Percentiles rank a stretch among this genome's conserved stretches.
Evolutionary conservation across 1,284 basidiomycete genomes (phyloP).

Genomic region (Xerocomus subilludens): DNA sequence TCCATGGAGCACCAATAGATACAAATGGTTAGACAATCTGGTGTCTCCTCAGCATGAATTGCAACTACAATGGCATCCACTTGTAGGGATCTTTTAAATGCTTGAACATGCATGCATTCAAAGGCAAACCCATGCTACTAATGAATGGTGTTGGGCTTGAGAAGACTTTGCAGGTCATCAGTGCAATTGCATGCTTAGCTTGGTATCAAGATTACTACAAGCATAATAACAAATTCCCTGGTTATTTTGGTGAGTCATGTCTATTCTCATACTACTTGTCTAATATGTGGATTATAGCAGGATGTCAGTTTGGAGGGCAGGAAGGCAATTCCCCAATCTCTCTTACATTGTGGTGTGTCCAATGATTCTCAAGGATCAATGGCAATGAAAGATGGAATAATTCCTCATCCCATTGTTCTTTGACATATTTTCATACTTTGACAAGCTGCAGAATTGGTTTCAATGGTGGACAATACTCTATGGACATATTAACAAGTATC

Average conservation of each 20-base stretch:
- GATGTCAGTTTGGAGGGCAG: neutral
- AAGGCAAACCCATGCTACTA: constrained; percentile 11
- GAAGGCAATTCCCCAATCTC: neutral
- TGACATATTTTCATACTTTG: neutral
- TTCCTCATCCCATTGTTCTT: neutral
- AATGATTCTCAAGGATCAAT: constrained; percentile 1
- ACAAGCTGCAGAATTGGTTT: too few relatives aligned
- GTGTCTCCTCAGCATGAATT: neutral
- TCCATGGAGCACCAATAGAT: constrained; percentile 22
- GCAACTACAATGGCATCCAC: constrained; percentile 34
- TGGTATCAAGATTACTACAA: constrained; percentile 9
- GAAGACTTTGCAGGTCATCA: constrained; percentile 33
- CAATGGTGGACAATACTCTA: too few relatives aligned
- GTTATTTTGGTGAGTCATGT: constrained; percentile 16
- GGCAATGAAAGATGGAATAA: neutral
- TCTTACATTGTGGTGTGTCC: neutral
- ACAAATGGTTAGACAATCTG: neutral
- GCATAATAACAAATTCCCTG: constrained; percentile 18
- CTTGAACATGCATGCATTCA: constrained; percentile 10
- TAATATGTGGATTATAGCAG: neutral
- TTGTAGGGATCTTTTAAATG: constrained; percentile 32
- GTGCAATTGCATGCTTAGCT: constrained; percentile 11
- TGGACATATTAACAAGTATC: too few relatives aligned
- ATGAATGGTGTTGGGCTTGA: constrained; percentile 38
- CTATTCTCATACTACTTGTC: too few relatives aligned